phyloP scores from a whole-genome alignment of 345 rosid species.

The Alliaria petiolata region DNA sequence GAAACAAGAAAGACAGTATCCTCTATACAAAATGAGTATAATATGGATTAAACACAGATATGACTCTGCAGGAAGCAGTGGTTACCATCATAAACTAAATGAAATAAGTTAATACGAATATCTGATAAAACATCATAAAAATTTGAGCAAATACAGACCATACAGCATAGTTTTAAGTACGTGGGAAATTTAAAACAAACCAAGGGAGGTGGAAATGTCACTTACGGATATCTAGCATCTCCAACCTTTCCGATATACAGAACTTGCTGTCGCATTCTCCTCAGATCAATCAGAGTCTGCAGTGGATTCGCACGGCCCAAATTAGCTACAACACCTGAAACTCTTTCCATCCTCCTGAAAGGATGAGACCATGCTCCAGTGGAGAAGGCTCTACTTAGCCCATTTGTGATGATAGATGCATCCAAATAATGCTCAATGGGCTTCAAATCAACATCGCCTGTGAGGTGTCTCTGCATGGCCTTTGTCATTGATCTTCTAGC shows the following conservation, averaged over 20 bases:
- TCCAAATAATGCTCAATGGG: conserved; percentile 76
- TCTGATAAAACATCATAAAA: not conserved
- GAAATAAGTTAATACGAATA: not conserved
- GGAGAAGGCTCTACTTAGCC: conserved; percentile 85
- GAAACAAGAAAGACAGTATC: not conserved
- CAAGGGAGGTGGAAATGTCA: conserved; percentile 5
- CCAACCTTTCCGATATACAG: conserved; percentile 87
- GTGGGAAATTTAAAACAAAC: not conserved
- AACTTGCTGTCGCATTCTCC: conserved; percentile 81
- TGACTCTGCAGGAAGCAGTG: not conserved
- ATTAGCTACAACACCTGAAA: conserved; percentile 86
- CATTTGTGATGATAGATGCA: conserved; percentile 83
- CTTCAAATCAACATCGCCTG: conserved; percentile 54
- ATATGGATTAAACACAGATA: not conserved
- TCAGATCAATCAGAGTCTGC: conserved; percentile 74
- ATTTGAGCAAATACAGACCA: conserved; percentile 26
- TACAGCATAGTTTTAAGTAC: conserved; percentile 35
- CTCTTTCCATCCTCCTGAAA: conserved; percentile 68
- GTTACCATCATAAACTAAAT: no score
- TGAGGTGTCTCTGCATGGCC: conserved; percentile 64
- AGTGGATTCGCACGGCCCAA: conserved; percentile 80
- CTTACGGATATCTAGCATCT: conserved; percentile 98
- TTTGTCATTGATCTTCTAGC: conserved; percentile 68
- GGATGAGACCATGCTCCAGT: conserved; percentile 98
- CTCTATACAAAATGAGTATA: not conserved